Percentiles rank a stretch among this genome's conserved stretches.
Evolutionary conservation across 306 rosid species (phyloP).

Genomic region (Ormosia emarginata): DNA sequence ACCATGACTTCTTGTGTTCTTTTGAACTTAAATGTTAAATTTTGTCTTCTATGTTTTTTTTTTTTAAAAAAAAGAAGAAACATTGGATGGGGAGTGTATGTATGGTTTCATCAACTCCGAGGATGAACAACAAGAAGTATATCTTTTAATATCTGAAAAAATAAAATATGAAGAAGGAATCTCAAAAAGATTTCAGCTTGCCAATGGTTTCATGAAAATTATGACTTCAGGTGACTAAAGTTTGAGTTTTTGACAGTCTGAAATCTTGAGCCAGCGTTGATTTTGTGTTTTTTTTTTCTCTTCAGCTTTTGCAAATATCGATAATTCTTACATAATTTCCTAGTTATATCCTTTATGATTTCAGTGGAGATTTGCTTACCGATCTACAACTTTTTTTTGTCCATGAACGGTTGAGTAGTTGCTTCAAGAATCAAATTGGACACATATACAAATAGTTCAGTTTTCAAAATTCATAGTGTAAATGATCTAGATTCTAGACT

Average conservation of each 20-base stretch:
- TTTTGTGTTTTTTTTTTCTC: no score
- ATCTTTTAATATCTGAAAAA: background rate
- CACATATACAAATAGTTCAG: conserved; percentile 6
- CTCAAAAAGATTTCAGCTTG: background rate
- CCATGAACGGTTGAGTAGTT: background rate
- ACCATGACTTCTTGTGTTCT: background rate
- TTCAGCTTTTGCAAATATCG: no score
- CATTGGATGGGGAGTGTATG: background rate
- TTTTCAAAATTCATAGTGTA: conserved; percentile 30
- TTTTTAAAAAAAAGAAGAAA: conserved; percentile 11
- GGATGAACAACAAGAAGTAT: background rate
- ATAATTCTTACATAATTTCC: background rate
- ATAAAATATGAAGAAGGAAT: background rate
- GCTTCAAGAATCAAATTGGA: conserved; percentile 1
- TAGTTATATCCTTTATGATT: background rate
- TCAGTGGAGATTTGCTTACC: background rate
- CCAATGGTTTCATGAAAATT: background rate
- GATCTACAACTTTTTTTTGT: background rate
- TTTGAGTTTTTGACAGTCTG: conserved; percentile 3
- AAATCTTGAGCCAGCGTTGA: no score
- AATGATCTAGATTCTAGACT: conserved; percentile 18
- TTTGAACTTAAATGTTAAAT: background rate
- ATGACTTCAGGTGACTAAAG: background rate
- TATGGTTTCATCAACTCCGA: background rate
- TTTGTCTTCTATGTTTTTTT: conserved; percentile 14